Percentiles rank a stretch among this genome's conserved stretches.
phyloP scores from a whole-genome alignment of 805 yeast species.

The Yamadazyma kitorensis region DNA sequence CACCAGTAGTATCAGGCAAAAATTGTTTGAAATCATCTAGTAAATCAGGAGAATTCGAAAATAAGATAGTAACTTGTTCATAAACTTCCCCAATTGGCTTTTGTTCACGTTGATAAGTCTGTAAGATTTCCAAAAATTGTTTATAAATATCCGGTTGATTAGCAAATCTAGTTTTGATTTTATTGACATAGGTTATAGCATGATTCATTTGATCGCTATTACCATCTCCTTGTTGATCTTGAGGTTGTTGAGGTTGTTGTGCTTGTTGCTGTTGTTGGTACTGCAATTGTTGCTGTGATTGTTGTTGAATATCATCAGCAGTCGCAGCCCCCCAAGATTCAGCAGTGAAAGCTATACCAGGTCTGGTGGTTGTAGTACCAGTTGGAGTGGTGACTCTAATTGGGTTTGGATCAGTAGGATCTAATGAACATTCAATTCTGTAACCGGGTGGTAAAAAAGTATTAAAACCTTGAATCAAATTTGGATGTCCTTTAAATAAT shows the following conservation, averaged over 20 bases:
- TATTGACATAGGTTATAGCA: constrained; percentile 94
- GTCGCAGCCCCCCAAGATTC: constrained; percentile 44
- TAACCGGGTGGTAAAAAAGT: constrained; percentile 97
- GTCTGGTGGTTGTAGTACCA: constrained; percentile 63
- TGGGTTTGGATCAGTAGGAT: constrained; percentile 88
- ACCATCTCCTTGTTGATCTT: constrained; percentile 27
- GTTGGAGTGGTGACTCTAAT: constrained; percentile 94
- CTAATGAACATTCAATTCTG: constrained; percentile 83
- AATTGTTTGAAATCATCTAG: constrained; percentile 94
- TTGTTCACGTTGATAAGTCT: constrained; percentile 94
- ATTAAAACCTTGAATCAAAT: constrained; percentile 93
- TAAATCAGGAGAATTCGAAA: constrained; percentile 91
- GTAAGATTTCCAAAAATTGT: constrained; percentile 89
- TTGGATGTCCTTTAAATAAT: constrained; percentile 88
- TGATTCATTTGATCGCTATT: constrained; percentile 94
- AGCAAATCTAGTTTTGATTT: constrained; percentile 90
- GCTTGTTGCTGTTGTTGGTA: constrained; percentile 10
- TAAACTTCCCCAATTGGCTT: constrained; percentile 95
- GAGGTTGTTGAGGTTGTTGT: constrained; percentile 10
- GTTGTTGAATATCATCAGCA: constrained; percentile 14
- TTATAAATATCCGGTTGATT: constrained; percentile 95
- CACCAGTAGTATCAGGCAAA: constrained; percentile 73
- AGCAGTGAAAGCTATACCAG: constrained; percentile 3
- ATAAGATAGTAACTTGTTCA: constrained; percentile 83
- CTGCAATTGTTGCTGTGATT: constrained; percentile 9